A percentile compares a stretch with the other conserved stretches of the same genome.
Evolutionary conservation across 1,284 basidiomycete genomes (phyloP).

Genomic region (Cutaneotrichosporon arboriforme): DNA sequence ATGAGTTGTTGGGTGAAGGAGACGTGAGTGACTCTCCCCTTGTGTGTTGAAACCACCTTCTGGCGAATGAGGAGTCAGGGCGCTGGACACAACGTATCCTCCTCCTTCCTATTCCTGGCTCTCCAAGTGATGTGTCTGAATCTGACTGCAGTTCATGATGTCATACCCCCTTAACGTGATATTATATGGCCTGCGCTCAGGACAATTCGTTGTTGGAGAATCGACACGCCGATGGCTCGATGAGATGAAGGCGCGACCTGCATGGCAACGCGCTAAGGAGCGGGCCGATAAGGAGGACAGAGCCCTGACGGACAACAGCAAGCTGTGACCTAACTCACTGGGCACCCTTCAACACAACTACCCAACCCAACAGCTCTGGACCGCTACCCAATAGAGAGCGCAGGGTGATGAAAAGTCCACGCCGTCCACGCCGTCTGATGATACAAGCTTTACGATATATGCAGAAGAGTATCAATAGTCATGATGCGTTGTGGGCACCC

Average conservation of each 20-base stretch:
- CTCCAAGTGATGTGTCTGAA: too few relatives aligned
- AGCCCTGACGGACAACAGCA: constrained; percentile 2
- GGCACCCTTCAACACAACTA: too few relatives aligned
- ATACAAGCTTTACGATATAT: too few relatives aligned
- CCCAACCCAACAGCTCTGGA: too few relatives aligned
- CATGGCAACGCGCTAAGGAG: constrained; percentile 8
- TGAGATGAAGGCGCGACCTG: constrained; percentile 9
- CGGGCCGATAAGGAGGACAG: constrained; percentile 6
- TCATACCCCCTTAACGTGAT: constrained; percentile 3
- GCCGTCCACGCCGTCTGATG: neutral
- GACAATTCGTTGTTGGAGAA: constrained; percentile 3
- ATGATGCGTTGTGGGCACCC: too few relatives aligned
- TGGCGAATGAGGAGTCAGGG: neutral
- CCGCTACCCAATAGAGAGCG: neutral
- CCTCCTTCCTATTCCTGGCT: too few relatives aligned
- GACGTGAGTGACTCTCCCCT: constrained; percentile 27
- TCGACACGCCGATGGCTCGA: constrained; percentile 11
- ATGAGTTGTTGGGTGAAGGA: constrained; percentile 32
- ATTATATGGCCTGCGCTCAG: neutral
- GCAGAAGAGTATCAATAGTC: too few relatives aligned
- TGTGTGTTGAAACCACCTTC: neutral
- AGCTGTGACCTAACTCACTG: too few relatives aligned
- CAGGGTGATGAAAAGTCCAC: neutral
- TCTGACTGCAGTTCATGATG: constrained; percentile 13
- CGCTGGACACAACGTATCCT: too few relatives aligned